A percentile compares a stretch with the other conserved stretches of the same genome.
phyloP scores from a whole-genome alignment of 116 monocot species.

The Cymodocea nodosa region DNA sequence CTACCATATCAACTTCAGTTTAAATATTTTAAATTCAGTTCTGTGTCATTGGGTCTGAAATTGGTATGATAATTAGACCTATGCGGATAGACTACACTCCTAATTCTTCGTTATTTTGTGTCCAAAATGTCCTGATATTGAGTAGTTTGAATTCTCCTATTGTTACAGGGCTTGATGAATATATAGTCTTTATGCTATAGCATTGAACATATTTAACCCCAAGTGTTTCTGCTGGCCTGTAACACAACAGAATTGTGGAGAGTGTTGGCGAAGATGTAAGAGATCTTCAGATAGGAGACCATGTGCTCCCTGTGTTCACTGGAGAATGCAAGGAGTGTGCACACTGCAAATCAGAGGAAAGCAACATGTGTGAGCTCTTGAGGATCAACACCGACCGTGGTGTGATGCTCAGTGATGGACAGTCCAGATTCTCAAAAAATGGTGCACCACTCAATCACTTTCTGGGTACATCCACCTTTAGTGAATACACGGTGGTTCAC shows the following conservation, averaged over 20 bases:
- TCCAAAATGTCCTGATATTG: no score
- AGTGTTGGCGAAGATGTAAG: conserved; percentile 83
- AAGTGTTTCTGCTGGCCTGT: not conserved
- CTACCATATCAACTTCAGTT: no score
- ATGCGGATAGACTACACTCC: no score
- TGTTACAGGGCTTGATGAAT: no score
- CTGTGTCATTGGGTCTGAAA: no score
- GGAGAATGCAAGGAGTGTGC: conserved; percentile 75
- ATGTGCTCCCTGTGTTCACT: conserved; percentile 74
- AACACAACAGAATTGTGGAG: conserved; percentile 65
- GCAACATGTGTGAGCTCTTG: conserved; percentile 68
- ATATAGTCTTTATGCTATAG: no score
- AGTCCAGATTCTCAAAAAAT: conserved; percentile 59
- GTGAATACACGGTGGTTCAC: conserved; percentile 16
- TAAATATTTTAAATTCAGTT: no score
- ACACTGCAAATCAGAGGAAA: conserved; percentile 70
- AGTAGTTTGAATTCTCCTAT: no score
- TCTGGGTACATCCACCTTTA: conserved; percentile 36
- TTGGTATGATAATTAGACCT: no score
- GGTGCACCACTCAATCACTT: conserved; percentile 78
- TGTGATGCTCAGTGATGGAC: conserved; percentile 50
- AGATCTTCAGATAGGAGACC: conserved; percentile 60
- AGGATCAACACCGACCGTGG: conserved; percentile 62
- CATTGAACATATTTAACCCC: no score
- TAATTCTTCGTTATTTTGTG: no score